A percentile compares a stretch with the other conserved stretches of the same genome.
Conservation (phyloP, 371 early-diverging fungal species). For the Haplosporangium sp. region DNA sequence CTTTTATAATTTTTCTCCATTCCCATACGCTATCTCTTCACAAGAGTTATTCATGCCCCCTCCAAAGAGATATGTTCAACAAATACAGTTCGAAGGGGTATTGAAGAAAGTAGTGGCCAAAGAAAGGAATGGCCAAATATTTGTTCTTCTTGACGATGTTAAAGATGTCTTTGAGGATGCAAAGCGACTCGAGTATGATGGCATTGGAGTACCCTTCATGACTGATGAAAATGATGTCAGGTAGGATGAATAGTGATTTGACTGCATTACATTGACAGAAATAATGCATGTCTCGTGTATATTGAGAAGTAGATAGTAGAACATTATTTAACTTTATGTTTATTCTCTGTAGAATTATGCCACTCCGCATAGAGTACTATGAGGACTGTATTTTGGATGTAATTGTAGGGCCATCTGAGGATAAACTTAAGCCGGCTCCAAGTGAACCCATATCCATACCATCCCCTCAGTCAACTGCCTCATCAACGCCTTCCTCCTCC, state of each 20-base stretch:
- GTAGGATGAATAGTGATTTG: slow-evolving; percentile 3
- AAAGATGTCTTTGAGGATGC: slow-evolving; percentile 26
- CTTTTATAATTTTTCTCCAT: background rate
- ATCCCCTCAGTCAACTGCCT: slow-evolving; percentile 17
- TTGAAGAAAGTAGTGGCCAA: slow-evolving; percentile 16
- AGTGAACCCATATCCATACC: slow-evolving; percentile 22
- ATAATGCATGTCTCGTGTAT: background rate
- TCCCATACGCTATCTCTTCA: background rate
- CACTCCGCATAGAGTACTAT: slow-evolving; percentile 29
- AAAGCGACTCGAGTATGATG: slow-evolving; percentile 23
- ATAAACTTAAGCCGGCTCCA: background rate
- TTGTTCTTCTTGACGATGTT: slow-evolving; percentile 19
- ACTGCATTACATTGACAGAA: too few species aligned
- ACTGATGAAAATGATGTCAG: slow-evolving; percentile 30
- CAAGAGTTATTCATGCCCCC: slow-evolving; percentile 20
- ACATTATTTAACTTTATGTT: background rate
- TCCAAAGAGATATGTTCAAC: slow-evolving; percentile 18
- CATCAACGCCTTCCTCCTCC: slow-evolving; percentile 18
- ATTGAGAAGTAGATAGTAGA: background rate
- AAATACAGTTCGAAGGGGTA: slow-evolving; percentile 17
- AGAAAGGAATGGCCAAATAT: slow-evolving; percentile 16
- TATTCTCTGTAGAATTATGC: slow-evolving; percentile 15
- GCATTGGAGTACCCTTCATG: slow-evolving; percentile 29
- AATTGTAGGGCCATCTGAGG: slow-evolving; percentile 15
- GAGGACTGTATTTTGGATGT: slow-evolving; percentile 32